Percentiles rank a stretch among this genome's conserved stretches.
Evolutionary conservation across 495 filamentous ascomycete genomes (phyloP).

Genomic region (Aspergillus olivimuriae): DNA sequence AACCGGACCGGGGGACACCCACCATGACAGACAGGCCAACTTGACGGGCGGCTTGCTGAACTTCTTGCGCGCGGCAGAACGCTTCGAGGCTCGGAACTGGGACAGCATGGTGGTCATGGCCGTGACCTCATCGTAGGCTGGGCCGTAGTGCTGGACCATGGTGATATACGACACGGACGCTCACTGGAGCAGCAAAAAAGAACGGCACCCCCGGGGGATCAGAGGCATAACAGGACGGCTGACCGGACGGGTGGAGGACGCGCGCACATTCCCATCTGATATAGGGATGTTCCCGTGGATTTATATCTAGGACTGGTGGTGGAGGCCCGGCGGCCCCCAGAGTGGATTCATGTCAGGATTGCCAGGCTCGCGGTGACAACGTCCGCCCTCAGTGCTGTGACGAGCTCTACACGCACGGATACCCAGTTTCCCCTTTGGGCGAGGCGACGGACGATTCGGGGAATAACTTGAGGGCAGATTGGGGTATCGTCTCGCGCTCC

Average conservation of each 20-base stretch:
- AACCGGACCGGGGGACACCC: background rate
- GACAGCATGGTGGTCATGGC: background rate
- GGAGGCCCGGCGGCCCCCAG: background rate
- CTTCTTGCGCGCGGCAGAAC: background rate
- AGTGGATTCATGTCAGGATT: background rate
- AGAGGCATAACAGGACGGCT: too few species aligned
- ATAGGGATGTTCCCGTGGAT: background rate
- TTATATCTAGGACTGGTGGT: background rate
- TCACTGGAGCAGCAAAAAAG: background rate
- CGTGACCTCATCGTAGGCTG: background rate
- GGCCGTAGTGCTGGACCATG: background rate
- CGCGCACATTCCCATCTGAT: background rate
- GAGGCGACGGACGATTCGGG: background rate
- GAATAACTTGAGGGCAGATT: background rate
- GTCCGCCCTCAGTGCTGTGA: background rate
- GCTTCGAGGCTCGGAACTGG: background rate
- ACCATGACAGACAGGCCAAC: background rate
- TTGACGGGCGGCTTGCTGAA: background rate
- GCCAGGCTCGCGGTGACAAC: background rate
- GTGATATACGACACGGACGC: background rate
- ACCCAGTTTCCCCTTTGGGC: background rate
- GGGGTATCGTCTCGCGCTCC: background rate
- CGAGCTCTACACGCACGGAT: background rate
- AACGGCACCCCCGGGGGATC: background rate
- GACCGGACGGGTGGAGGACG: too few species aligned